A percentile compares a stretch with the other conserved stretches of the same genome.
These are phyloP conservation scores for Pythium biforme DNA, from an alignment of 352 stramenopile species.

Conservation along the genomic window DNA sequence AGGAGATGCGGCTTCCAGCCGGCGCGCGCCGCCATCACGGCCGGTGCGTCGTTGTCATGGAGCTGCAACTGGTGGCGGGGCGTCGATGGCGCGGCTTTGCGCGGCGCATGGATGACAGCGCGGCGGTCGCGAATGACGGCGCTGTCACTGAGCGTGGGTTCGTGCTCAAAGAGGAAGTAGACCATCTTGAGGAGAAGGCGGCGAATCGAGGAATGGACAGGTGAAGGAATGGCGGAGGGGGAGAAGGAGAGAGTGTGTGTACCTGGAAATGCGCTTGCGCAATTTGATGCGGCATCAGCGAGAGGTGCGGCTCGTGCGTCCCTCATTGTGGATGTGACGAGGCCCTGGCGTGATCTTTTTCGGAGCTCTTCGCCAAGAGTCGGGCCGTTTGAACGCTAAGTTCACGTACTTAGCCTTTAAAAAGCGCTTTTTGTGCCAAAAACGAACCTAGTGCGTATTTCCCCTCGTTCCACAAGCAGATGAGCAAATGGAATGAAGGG, in stretches of 20 bases:
- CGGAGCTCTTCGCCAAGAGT: conserved; percentile 10
- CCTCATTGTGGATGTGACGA: conserved; percentile 11
- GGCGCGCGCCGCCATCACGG: background rate
- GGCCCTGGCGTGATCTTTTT: conserved; percentile 11
- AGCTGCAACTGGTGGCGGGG: conserved; percentile 4
- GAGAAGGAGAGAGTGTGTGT: background rate
- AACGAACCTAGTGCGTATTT: no score
- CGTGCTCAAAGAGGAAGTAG: conserved; percentile 17
- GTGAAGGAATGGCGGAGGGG: background rate
- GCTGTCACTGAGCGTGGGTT: background rate
- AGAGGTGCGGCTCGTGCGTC: background rate
- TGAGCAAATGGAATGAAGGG: no score
- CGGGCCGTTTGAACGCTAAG: background rate
- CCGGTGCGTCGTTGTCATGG: background rate
- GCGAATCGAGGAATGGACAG: conserved; percentile 1
- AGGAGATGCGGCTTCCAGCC: conserved; percentile 9
- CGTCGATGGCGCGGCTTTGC: conserved; percentile 2
- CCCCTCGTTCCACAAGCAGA: no score
- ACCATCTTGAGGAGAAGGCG: conserved; percentile 2
- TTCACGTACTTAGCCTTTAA: conserved; percentile 3
- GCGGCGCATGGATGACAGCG: background rate
- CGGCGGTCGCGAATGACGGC: background rate
- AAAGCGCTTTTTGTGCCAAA: conserved; percentile 15
- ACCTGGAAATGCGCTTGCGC: background rate
- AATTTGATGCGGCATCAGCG: conserved; percentile 8